Evolutionary conservation across 306 rosid genomes (phyloP).

Genomic region (Heteromeles arbutifolia): DNA sequence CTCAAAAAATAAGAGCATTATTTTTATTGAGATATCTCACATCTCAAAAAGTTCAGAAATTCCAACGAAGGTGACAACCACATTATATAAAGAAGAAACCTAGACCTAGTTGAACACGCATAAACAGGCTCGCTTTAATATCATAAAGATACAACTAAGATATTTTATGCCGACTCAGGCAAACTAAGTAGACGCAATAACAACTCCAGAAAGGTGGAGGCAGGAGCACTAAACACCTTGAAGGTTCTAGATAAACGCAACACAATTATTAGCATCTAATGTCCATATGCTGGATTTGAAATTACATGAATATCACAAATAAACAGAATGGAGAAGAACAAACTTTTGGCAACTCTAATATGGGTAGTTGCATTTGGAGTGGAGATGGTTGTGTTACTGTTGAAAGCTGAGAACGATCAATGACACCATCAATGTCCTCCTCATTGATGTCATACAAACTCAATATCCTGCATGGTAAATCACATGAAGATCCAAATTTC

Average conservation of each 20-base stretch:
- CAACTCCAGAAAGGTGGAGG: background rate
- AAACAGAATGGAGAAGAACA: constrained; percentile 11
- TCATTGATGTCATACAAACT: constrained; percentile 70
- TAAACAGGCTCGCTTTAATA: background rate
- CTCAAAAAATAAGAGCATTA: too few relatives aligned
- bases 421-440: constrained; percentile 66
- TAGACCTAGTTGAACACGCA: too few relatives aligned
- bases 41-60: too few relatives aligned
- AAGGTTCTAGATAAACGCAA: too few relatives aligned
- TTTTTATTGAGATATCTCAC: too few relatives aligned
- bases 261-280: background rate
- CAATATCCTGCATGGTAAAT: constrained; percentile 58
- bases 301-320: background rate
- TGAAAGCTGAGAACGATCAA: constrained; percentile 60
- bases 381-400: constrained; percentile 54
- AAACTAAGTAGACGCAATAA: background rate
- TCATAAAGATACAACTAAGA: background rate
- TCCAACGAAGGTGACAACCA: too few relatives aligned
- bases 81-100: too few relatives aligned
- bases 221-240: background rate
- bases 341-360: constrained; percentile 86
- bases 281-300: background rate
- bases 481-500: constrained; percentile 3
- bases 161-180: background rate
- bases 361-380: constrained; percentile 77